Base-by-base conservation (phyloP, 352 stramenopile species). In the Pythium grandisporangium region DNA sequence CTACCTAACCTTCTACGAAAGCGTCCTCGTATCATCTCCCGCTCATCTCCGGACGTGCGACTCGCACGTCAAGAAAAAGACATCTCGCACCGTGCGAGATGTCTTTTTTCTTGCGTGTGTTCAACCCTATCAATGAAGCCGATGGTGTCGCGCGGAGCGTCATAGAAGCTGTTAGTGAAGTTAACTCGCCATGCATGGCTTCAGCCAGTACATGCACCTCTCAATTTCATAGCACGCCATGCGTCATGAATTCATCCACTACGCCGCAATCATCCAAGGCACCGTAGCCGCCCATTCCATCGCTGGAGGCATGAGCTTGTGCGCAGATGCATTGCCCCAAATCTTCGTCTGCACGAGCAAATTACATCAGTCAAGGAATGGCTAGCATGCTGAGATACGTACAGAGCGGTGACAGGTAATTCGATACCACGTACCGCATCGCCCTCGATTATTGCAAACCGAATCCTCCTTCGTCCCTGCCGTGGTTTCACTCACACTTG, bases 401-500 rank as follows among this genome's bases (percentile, higher is more conserved):
- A 33, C n/a, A 26, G 7, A 30, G 7, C 2, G n/a, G 1, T 27
- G 4, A 5, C 1, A 20, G 7, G 19, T 26, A 5, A 10, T 2
- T 16, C 22, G 17, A 19, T 32, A 6, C 11, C 21, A 66, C 65
- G 8, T 45, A 88, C 74, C 66, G 19, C 75, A 89, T 36, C 69
- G 65, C 0, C 75, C 75, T n/a, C 72, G 72, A 30, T 82, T 84
- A 46, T 86, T 81, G 68, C 82, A 94, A 30, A 84, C 57, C 10
- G 32, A 52, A 38, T 88, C 66, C 41, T 87, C 82, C 42, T 73
- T 90, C 4, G 67, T 89, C 7, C 67, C 74, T 21, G 46, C 39
- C 0, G 39, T 61, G 6, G 44, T 55, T 20, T 72, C 38, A 24
- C 37, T 26, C n/a, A 71, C 49, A 13, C 43, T 51, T 0, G 63